These are phyloP conservation scores for Drosera capensis DNA, from an alignment of 148 eudicot genomes.

Conservation along the genomic window DNA sequence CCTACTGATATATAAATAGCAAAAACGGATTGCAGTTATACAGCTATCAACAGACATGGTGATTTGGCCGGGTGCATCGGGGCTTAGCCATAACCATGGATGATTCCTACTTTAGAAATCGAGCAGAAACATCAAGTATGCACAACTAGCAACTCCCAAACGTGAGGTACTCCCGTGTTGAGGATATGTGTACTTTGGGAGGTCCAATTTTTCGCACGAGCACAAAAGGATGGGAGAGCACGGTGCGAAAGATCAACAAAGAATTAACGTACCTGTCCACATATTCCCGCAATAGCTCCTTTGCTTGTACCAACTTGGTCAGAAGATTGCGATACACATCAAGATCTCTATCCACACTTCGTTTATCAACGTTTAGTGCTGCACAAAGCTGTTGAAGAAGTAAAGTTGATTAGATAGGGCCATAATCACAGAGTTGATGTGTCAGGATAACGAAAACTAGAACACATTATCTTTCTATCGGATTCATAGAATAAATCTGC, in stretches of 20 bases:
- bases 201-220: background rate
- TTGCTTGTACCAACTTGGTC: constrained; percentile 88
- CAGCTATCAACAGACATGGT: too few relatives aligned
- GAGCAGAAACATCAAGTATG: too few relatives aligned
- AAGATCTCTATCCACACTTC: constrained; percentile 88
- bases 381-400: constrained; percentile 57
- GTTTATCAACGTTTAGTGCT: constrained; percentile 77
- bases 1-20: too few relatives aligned
- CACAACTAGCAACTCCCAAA: too few relatives aligned
- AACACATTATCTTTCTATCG: background rate
- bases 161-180: too few relatives aligned
- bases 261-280: constrained; percentile 48
- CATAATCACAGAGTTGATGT: background rate
- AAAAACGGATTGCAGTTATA: too few relatives aligned
- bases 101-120: too few relatives aligned
- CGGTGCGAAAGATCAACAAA: background rate
- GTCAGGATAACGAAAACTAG: background rate
- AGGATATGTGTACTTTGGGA: too few relatives aligned
- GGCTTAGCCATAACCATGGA: too few relatives aligned
- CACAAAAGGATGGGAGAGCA: background rate
- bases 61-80: too few relatives aligned
- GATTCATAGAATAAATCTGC: background rate
- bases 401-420: background rate
- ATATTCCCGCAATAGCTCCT: constrained; percentile 82
- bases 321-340: constrained; percentile 92